Base-by-base conservation (phyloP, 1,284 basidiomycete species). In the Tylopilus sp. region DNA sequence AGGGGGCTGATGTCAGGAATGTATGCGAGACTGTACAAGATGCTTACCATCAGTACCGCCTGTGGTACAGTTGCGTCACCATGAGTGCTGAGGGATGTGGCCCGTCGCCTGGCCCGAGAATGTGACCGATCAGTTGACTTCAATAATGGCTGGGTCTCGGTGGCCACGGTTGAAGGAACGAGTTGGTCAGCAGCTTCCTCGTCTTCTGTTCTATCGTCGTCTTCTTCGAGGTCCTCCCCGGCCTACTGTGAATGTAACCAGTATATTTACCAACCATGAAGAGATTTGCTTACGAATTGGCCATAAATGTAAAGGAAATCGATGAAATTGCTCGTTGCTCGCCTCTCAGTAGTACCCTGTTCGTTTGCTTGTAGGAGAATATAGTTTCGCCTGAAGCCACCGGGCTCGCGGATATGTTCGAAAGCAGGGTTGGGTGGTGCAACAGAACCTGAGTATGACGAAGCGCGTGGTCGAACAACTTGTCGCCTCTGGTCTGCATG, bases 271-370 rank as follows among this genome's bases (percentile, higher is more conserved):
- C 25, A 7, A 48, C 25, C 6, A 6, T 40, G 13, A 28, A 34
- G 23, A 21, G 12, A 47, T 18, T 15, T n/a, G 75, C 92, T 74
- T 58, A 93, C 93, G 64, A 96, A 97, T 67, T 97, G 94, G 6
- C 94, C 94, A 60, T 92, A 97, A 26, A 97, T 76, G 59, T 88
- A 89, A 44, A 97, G 71, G 64, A 97, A 97, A 61, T 97, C 94
- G 56, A 97, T 87, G 56, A 97, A 95, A 62, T 89, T 93, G 59
- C 86, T 82, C 12, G 89, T 72, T 61, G 91, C 79, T 12, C 74
- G 74, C 8, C 81, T 87, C 46, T 83, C 78, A 40, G 82, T 79
- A 19, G 70, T 65, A 6, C 83, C 84, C 51, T 86, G 79, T 45
- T 86, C 84, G 46, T 78, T 79, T 2, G 88, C 84, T 30, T 79